These are phyloP conservation scores for Oryza glumipatula DNA, from an alignment of 176 grass and related monocot genomes.

Conservation along the genomic window DNA sequence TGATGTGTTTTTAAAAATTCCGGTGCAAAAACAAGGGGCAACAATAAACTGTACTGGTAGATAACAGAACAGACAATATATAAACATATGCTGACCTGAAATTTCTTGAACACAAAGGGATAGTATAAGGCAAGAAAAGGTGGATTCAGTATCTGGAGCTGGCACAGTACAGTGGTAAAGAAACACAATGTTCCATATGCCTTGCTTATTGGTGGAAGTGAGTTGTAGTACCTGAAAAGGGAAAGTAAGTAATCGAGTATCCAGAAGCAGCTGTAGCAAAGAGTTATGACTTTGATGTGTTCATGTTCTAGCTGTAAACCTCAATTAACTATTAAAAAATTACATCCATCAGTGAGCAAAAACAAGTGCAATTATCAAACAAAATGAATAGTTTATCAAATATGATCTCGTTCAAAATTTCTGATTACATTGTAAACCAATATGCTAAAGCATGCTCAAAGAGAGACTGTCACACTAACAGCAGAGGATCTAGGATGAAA, in stretches of 20 bases:
- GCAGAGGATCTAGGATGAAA: background rate
- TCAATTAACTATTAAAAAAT: constrained; percentile 22
- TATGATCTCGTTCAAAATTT: background rate
- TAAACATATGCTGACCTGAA: constrained; percentile 59
- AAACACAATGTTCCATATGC: constrained; percentile 86
- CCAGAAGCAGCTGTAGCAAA: background rate
- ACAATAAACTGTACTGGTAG: background rate
- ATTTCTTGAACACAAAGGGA: constrained; percentile 54
- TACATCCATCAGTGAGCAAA: background rate
- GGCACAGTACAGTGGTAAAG: constrained; percentile 51
- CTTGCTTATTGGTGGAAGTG: constrained; percentile 93
- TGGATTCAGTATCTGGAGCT: constrained; percentile 39
- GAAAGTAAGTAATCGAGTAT: constrained; percentile 9
- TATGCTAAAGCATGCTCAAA: background rate
- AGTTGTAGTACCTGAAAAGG: constrained; percentile 85
- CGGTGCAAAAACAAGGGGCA: background rate
- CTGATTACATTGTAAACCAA: background rate
- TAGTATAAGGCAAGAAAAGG: constrained; percentile 27
- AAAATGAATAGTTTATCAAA: background rate
- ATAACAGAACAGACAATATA: constrained; percentile 13
- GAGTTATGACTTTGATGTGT: background rate
- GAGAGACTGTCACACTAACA: background rate
- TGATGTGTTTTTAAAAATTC: background rate
- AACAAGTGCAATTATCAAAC: constrained; percentile 14
- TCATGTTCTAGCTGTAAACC: background rate